Evolutionary conservation across 73 alveolate genomes (phyloP).

Genomic region (Tetrahymena malaccensis): DNA sequence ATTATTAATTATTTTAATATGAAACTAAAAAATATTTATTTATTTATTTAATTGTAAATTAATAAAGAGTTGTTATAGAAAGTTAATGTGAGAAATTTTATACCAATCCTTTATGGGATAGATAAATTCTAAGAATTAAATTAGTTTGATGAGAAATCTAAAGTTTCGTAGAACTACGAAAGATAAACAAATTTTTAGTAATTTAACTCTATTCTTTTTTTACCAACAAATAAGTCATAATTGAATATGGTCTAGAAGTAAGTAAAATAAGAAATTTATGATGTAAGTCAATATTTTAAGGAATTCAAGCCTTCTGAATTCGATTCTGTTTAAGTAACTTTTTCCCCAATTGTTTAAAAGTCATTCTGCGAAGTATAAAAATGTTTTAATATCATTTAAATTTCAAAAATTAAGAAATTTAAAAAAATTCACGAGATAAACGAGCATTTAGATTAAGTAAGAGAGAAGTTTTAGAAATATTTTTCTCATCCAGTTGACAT

Average conservation of each 20-base stretch:
- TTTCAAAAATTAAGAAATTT: neutral
- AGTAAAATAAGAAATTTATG: neutral
- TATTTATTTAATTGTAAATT: no score
- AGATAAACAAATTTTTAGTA: neutral
- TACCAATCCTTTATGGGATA: neutral
- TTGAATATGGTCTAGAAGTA: neutral
- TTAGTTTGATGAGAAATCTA: neutral
- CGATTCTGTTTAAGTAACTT: neutral
- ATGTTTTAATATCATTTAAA: neutral
- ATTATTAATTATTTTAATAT: no score
- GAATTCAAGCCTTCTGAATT: neutral
- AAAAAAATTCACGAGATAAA: neutral
- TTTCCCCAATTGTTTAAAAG: neutral
- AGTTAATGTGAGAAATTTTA: neutral
- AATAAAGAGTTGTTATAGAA: neutral
- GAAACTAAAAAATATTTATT: no score
- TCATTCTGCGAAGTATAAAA: neutral
- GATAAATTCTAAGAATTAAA: neutral
- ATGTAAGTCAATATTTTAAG: neutral
- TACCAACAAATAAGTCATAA: neutral
- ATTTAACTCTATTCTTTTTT: neutral
- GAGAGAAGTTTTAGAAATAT: neutral
- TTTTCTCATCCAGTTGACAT: neutral
- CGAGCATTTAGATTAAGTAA: neutral
- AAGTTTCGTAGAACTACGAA: neutral